Base-by-base conservation (phyloP, 2,329 filamentous ascomycete genomes). In the Sporothrix inflata region DNA sequence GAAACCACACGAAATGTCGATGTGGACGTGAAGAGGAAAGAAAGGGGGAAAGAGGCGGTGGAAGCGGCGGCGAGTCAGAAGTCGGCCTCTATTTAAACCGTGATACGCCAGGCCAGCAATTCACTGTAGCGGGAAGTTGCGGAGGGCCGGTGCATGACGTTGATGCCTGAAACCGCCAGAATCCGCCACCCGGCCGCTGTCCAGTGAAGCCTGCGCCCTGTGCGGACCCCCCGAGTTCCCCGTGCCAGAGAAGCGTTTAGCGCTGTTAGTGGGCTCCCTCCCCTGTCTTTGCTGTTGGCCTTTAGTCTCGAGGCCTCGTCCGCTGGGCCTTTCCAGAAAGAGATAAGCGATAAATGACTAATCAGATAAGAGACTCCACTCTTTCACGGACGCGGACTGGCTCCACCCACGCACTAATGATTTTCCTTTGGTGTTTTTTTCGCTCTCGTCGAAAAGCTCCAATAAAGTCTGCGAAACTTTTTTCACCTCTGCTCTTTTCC, bases 111-210 rank as follows among this genome's bases (percentile, higher is more conserved):
- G 21, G n/a, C 27, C 69, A 45, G 60, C 4, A 16, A n/a, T 24
- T 30, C 16, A 21, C 45, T 34, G 27, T 27, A 9, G 42, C 71
- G 71, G 71, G 30, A 73, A 73, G 19, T 70, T 70, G 68, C 71
- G 72, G 69, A 14, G n/a, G n/a, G n/a, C n/a, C 21, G n/a, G n/a
- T 42, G 40, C 14, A 73, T 73, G 72, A 71, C 72, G 72, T 73
- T 55, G 72, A 40, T 71, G 69, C 72, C 72, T 73, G 63, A 53
- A 61, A 5, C 45, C 19, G 45, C 60, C 42, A 66, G 24, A 66
- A 42, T 12, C 61, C 27, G 70, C 34, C 63, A 34, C 38, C 53
- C 24, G 27, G 53, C 38, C 57, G 40, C 60, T 63, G 60, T 40
- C 30, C 34, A 65, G 38, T 19, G 21, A 42, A 45, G 12, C 8